Conservation (phyloP, 306 rosid species). For the Coriaria nepalensis region DNA sequence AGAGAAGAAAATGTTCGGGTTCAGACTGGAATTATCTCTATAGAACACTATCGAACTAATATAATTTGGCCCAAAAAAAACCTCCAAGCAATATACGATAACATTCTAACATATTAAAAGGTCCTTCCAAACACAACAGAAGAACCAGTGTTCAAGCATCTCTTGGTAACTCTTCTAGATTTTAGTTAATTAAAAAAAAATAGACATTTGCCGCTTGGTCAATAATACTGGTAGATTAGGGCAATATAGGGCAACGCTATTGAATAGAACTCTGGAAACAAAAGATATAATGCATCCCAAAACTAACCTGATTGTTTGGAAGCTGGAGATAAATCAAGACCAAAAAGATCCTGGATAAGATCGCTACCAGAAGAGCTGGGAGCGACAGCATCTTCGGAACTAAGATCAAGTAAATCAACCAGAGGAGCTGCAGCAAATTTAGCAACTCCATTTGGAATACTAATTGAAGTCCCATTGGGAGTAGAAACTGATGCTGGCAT, state of each 20-base stretch:
- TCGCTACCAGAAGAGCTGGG: slow-evolving; percentile 71
- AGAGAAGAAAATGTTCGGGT: neutral
- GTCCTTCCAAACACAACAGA: too few species aligned
- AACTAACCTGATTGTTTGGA: slow-evolving; percentile 62
- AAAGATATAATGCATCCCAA: slow-evolving; percentile 1
- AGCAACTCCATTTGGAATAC: slow-evolving; percentile 66
- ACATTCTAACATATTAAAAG: too few species aligned
- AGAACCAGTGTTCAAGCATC: too few species aligned
- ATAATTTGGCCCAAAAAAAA: too few species aligned
- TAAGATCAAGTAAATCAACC: slow-evolving; percentile 78
- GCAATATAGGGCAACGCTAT: slow-evolving; percentile 4
- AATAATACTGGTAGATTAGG: neutral
- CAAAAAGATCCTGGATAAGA: slow-evolving; percentile 91
- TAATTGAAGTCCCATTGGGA: slow-evolving; percentile 41
- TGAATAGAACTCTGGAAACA: neutral
- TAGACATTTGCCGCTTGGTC: too few species aligned
- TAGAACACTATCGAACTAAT: too few species aligned
- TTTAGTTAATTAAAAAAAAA: too few species aligned
- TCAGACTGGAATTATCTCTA: slow-evolving; percentile 1
- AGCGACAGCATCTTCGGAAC: slow-evolving; percentile 64
- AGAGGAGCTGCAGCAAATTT: slow-evolving; percentile 66
- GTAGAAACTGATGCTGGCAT: slow-evolving; percentile 41
- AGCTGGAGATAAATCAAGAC: slow-evolving; percentile 51
- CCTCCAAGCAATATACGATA: too few species aligned
- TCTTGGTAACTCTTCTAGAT: too few species aligned